Percentiles rank a stretch among this genome's conserved stretches.
Evolutionary conservation across 176 grass and related monocot species (phyloP).

Genomic region (Triticum monococcum): DNA sequence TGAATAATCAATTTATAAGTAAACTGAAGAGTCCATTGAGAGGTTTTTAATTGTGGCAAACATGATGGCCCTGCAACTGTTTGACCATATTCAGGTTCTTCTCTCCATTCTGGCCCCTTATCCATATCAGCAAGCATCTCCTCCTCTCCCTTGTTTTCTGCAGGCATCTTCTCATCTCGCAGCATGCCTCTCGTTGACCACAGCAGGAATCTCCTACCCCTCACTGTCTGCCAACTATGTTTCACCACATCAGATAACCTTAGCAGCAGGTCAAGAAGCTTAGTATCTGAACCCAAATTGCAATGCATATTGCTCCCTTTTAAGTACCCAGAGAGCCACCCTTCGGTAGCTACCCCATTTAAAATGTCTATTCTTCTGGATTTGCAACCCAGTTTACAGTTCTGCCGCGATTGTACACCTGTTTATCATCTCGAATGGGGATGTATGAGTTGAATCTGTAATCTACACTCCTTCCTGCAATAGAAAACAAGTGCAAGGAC

Average conservation of each 20-base stretch:
- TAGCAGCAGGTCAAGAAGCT: background rate
- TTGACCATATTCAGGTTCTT: too few species aligned
- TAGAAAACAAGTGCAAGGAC: background rate
- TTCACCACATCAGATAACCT: background rate
- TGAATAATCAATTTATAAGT: background rate
- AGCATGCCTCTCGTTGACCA: too few species aligned
- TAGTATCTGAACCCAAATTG: background rate
- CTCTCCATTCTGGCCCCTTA: too few species aligned
- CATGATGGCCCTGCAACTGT: too few species aligned
- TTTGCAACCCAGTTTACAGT: background rate
- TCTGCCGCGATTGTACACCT: background rate
- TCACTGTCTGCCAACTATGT: background rate
- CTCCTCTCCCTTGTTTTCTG: too few species aligned
- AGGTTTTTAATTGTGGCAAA: too few species aligned
- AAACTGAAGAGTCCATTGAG: too few species aligned
- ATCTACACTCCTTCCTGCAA: background rate
- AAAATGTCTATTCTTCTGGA: background rate
- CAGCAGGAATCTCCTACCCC: too few species aligned
- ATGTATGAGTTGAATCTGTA: background rate
- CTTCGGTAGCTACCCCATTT: background rate
- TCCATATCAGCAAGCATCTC: too few species aligned
- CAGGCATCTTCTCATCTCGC: too few species aligned
- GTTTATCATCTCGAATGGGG: background rate
- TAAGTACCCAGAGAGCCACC: background rate
- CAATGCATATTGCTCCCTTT: background rate